Percentiles rank a stretch among this genome's conserved stretches.
Evolutionary conservation across 2,329 filamentous ascomycete genomes (phyloP).

Genomic region (Didymella sp.): DNA sequence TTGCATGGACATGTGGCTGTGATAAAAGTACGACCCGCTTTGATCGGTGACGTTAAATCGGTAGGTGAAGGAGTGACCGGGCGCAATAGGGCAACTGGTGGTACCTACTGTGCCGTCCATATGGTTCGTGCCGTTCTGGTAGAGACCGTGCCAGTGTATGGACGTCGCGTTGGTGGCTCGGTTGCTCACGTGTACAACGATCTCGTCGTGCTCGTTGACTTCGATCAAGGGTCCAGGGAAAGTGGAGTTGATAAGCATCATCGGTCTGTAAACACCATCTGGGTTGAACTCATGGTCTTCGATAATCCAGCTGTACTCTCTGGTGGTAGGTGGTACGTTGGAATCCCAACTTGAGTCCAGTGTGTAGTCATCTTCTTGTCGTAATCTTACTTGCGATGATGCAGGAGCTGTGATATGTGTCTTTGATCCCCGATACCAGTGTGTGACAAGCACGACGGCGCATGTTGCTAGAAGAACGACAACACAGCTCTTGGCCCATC

Average conservation of each 20-base stretch:
- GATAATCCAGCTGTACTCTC: slow-evolving; percentile 68
- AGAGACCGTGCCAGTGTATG: slow-evolving; percentile 69
- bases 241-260: slow-evolving; percentile 52
- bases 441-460: not conserved
- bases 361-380: slow-evolving; percentile 53
- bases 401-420: not conserved
- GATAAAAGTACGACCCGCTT: slow-evolving; percentile 45
- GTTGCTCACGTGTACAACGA: slow-evolving; percentile 68
- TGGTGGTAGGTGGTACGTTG: slow-evolving; percentile 56
- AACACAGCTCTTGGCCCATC: not conserved
- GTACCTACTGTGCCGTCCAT: slow-evolving; percentile 64
- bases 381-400: slow-evolving; percentile 18
- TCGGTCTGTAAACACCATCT: slow-evolving; percentile 56
- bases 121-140: slow-evolving; percentile 54
- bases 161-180: slow-evolving; percentile 64
- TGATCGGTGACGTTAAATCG: slow-evolving; percentile 47
- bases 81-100: slow-evolving; percentile 63
- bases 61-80: slow-evolving; percentile 50
- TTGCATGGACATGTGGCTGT: slow-evolving; percentile 51
- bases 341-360: slow-evolving; percentile 65
- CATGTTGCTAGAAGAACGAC: not conserved
- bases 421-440: not conserved
- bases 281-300: slow-evolving; percentile 65
- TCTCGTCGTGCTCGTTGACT: slow-evolving; percentile 67
- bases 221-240: slow-evolving; percentile 52